Base-by-base conservation (phyloP, 441 rosid species). In the Aleurites moluccanus region DNA sequence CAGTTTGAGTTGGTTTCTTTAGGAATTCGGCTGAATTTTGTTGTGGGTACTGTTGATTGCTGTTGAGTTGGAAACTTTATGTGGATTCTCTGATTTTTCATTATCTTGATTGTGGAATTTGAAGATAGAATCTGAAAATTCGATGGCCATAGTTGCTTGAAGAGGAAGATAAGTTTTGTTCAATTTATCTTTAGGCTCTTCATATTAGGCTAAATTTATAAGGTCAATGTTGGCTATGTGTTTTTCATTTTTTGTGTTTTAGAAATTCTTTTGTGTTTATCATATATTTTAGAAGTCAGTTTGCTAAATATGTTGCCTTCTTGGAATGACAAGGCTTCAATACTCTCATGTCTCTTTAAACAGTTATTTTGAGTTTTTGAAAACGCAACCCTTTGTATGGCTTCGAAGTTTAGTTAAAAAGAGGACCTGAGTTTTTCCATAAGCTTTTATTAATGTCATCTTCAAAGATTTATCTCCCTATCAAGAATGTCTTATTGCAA, bases 61-160 rank as follows among this genome's bases (percentile, higher is more conserved):
- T 63, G 61, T 70, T 64, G 18, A 56, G 21, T 63, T 21, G 64
- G 11, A 23, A 7, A 28, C 56, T 74, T 76, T 40, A 23, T 63
- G 40, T n/a, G 38, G 6, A 2, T 44, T 15, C 6, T 42, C 18
- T 44, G 11, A 7, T 56, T 63, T 21, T 44, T 52, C 14, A 18
- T 52, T 50, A 20, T 11, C 38, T 68, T 38, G 42, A 42, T 49
- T 42, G 9, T 60, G 33, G 64, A 59, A 49, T 70, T 66, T 47
- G 61, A 56, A 21, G 10, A 18, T 38, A 35, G 25, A 15, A 40
- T 20, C 49, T 28, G 8, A 30, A 42, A 21, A 38, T 44, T 45
- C 20, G 38, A 10, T 30, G 47, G n/a, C 45, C 20, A 15, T 30
- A 10, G 49, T 64, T 64, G 15, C 40, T 47, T 72, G 44, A 9